Evolutionary conservation across 441 rosid genomes (phyloP).

Genomic region (Cnidoscolus chayamansa): DNA sequence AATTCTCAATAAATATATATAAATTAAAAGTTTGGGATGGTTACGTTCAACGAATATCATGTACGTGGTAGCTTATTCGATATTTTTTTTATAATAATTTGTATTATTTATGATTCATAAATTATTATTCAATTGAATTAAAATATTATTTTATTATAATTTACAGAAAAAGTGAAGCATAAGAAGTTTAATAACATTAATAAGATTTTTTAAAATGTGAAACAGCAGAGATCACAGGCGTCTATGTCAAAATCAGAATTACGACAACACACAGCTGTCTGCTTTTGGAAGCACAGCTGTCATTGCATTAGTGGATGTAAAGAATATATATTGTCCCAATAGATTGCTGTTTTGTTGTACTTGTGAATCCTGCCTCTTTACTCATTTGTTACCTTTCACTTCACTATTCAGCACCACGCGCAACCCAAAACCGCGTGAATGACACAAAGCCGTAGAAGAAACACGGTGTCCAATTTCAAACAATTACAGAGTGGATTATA

Average conservation of each 20-base stretch:
- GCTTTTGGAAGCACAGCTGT: constrained; percentile 34
- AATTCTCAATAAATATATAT: too few species aligned
- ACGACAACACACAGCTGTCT: constrained; percentile 40
- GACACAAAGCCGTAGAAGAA: background rate
- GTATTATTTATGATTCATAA: too few species aligned
- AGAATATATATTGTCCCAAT: constrained; percentile 29
- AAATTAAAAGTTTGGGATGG: too few species aligned
- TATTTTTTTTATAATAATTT: too few species aligned
- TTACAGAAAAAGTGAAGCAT: background rate
- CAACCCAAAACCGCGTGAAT: background rate
- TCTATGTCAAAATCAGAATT: constrained; percentile 24
- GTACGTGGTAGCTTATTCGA: too few species aligned
- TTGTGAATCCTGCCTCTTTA: too few species aligned
- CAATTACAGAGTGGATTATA: background rate
- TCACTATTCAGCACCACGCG: background rate
- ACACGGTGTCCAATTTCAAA: background rate
- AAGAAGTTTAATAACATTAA: background rate
- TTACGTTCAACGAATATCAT: too few species aligned
- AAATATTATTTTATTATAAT: too few species aligned
- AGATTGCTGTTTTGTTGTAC: background rate
- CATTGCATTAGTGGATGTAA: constrained; percentile 35
- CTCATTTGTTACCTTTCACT: too few species aligned
- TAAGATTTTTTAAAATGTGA: too few species aligned
- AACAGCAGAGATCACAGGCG: constrained; percentile 30
- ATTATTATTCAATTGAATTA: too few species aligned